Conservation (phyloP, 345 rosid genomes). For the Sonneratia alba region DNA sequence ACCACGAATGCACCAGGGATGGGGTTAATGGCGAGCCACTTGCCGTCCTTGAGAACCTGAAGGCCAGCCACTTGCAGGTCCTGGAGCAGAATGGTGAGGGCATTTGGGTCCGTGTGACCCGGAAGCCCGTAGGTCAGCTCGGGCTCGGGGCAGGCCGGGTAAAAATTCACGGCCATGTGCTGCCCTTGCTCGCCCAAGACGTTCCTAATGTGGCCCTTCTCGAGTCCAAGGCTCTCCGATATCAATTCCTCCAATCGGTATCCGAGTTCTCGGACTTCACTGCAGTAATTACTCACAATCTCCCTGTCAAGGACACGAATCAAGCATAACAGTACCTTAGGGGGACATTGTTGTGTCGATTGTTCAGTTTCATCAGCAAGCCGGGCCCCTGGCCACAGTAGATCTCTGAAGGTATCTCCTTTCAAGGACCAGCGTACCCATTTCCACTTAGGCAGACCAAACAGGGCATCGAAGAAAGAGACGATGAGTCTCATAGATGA, state of each 20-base stretch:
- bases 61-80: slow-evolving; percentile 69
- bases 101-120: slow-evolving; percentile 84
- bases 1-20: slow-evolving; percentile 68
- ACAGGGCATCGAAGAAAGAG: no score
- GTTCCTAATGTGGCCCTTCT: slow-evolving; percentile 35
- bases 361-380: background rate
- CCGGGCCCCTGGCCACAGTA: no score
- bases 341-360: background rate
- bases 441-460: no score
- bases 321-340: background rate
- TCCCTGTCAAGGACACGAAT: slow-evolving; percentile 31
- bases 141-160: slow-evolving; percentile 89
- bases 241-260: slow-evolving; percentile 54
- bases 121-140: slow-evolving; percentile 89
- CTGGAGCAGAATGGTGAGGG: slow-evolving; percentile 77
- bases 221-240: slow-evolving; percentile 81
- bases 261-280: slow-evolving; percentile 55
- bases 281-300: slow-evolving; percentile 45
- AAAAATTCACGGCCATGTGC: slow-evolving; percentile 88
- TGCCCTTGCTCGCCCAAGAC: slow-evolving; percentile 82
- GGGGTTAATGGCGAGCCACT: slow-evolving; percentile 79
- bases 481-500: no score
- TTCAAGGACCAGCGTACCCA: no score
- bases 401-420: no score
- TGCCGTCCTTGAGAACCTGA: slow-evolving; percentile 66